Percentiles rank a stretch among this genome's conserved stretches.
Evolutionary conservation across 1,284 basidiomycete genomes (phyloP).

Genomic region (Ganoderma lucidum): DNA sequence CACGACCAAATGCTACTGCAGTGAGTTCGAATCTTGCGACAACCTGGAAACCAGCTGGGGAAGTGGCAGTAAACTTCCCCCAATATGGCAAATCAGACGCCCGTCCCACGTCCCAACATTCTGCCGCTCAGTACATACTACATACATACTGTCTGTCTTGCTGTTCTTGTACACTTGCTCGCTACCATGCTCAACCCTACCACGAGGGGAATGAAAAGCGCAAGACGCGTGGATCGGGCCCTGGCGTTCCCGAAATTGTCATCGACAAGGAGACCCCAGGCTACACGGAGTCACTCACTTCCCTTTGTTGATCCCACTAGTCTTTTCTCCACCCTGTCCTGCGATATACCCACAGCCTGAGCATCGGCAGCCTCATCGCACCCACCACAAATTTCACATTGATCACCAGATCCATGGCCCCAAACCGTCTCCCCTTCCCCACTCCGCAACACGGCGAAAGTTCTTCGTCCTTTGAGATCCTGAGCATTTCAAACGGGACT

Average conservation of each 20-base stretch:
- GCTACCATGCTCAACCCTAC: neutral
- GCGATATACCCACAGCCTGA: conserved; percentile 38
- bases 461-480: conserved; percentile 43
- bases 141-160: too few species aligned
- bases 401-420: conserved; percentile 44
- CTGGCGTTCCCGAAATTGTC: too few species aligned
- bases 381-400: conserved; percentile 40
- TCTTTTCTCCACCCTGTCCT: conserved; percentile 33
- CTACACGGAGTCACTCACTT: neutral
- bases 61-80: too few species aligned
- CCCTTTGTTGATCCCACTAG: neutral
- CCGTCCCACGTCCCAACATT: too few species aligned
- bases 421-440: conserved; percentile 44
- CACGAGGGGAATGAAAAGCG: too few species aligned
- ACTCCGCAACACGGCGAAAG: conserved; percentile 40
- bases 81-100: too few species aligned
- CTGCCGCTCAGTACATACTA: too few species aligned
- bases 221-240: too few species aligned
- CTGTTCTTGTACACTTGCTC: neutral
- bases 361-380: conserved; percentile 44
- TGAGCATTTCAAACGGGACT: conserved; percentile 42
- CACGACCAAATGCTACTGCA: too few species aligned
- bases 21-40: neutral
- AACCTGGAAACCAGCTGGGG: too few species aligned
- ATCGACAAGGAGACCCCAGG: too few species aligned